Base-by-base conservation (phyloP, 257 asterid species). In the Paulownia fortunei region DNA sequence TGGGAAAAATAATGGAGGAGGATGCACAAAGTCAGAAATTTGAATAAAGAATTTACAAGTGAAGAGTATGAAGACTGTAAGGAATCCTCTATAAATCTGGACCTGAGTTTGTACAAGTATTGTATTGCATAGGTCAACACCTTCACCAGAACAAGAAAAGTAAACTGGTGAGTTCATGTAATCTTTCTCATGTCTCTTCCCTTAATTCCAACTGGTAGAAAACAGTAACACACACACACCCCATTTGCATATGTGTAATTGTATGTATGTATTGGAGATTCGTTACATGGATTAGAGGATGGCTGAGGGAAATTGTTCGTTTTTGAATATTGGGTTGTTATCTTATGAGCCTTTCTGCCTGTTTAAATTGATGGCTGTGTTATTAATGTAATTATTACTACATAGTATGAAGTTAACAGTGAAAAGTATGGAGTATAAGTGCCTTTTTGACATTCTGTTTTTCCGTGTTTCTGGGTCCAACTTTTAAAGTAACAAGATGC, bases 111-210 rank as follows among this genome's bases (percentile, higher is more conserved):
- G 44, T 3, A 42, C 18, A 58, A 67, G 23, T 32, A 55, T 39
- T 82, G 23, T 32, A 55, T 39, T 82, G 80, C 77, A 76, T 2
- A 65, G 68, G 18, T 23, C 23, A 51, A 32, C 19, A 44, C 72
- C 73, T 72, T 68, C 82, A 69, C 76, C 76, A 73, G 51, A 69
- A 36, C 56, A 30, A 55, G 26, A 47, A 18, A 69, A 47, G 6
- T 44, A 27, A 54, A 47, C 89, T 36, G 85, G 83, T 85, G 54
- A 82, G 78, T 73, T 74, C 62, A 41, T 60, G 19, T 36, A 65
- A 9, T 79, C 61, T 62, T n/a, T 54, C 69, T 74, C 82, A 2
- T 70, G 21, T 69, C 79, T 41, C 18, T 71, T 30, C 47, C 66
- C 73, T 42, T 0, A 13, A 39, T 8, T 21, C 54, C 52, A 12